Evolutionary conservation across 2,329 filamentous ascomycete genomes (phyloP).

Genomic region (Septoria linicola): DNA sequence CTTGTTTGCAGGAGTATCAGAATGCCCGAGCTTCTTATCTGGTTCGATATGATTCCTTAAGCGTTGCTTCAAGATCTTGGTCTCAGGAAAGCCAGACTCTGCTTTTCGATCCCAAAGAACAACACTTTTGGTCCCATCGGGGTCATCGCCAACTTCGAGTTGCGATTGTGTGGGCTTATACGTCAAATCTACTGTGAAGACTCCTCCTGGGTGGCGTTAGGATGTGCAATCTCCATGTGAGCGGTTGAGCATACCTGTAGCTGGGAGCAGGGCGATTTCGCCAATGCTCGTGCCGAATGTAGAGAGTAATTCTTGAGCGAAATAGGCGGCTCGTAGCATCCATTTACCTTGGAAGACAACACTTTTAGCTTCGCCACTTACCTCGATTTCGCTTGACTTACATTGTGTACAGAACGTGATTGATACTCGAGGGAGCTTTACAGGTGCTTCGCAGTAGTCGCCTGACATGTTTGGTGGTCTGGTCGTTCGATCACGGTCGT

Average conservation of each 20-base stretch:
- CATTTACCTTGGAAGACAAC: slow-evolving; percentile 24
- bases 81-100: slow-evolving; percentile 91
- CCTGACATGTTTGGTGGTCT: slow-evolving; percentile 1
- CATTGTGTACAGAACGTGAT: slow-evolving; percentile 91
- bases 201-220: slow-evolving; percentile 47
- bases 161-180: slow-evolving; percentile 26
- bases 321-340: slow-evolving; percentile 56
- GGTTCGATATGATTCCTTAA: slow-evolving; percentile 83
- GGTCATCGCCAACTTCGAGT: slow-evolving; percentile 15
- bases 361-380: slow-evolving; percentile 52
- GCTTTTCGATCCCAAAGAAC: slow-evolving; percentile 83
- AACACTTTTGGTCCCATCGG: slow-evolving; percentile 43
- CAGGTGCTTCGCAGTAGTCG: not conserved
- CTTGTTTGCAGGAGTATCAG: slow-evolving; percentile 42
- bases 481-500: too few relatives aligned
- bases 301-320: slow-evolving; percentile 89
- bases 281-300: slow-evolving; percentile 83
- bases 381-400: not conserved
- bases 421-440: slow-evolving; percentile 67
- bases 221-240: not conserved
- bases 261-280: slow-evolving; percentile 82
- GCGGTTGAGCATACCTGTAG: slow-evolving; percentile 58
- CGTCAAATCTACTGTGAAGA: slow-evolving; percentile 72
- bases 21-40: slow-evolving; percentile 72
- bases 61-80: slow-evolving; percentile 82